phyloP scores from a whole-genome alignment of 2,329 filamentous ascomycete species.

The Leptographium lundbergii region DNA sequence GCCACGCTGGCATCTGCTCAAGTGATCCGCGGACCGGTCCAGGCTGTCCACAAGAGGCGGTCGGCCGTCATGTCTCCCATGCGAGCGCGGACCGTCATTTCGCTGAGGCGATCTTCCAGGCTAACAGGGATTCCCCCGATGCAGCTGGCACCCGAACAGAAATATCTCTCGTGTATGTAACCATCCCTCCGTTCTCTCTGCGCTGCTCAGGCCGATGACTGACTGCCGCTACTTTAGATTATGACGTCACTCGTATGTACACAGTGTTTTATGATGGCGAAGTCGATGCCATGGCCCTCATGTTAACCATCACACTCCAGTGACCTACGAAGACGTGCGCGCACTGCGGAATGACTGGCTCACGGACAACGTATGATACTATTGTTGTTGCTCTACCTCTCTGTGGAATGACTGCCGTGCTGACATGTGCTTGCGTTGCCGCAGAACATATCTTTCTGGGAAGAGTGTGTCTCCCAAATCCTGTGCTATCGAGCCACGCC shows the following conservation, averaged over 20 bases:
- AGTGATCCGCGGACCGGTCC: not conserved
- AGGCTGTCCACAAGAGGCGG: not conserved
- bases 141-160: slow-evolving; percentile 24
- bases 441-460: slow-evolving; percentile 93
- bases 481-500: not conserved
- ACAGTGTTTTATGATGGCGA: not conserved
- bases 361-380: slow-evolving; percentile 68
- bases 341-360: slow-evolving; percentile 88
- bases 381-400: not conserved
- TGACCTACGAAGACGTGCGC: slow-evolving; percentile 82
- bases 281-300: not conserved
- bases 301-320: slow-evolving; percentile 26
- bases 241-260: slow-evolving; percentile 19
- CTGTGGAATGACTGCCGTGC: not conserved
- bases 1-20: not conserved
- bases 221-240: slow-evolving; percentile 19
- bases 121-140: slow-evolving; percentile 10
- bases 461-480: slow-evolving; percentile 51
- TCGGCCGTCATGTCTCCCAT: not conserved
- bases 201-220: not conserved
- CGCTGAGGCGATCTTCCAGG: slow-evolving; percentile 4
- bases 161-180: slow-evolving; percentile 23
- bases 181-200: not conserved
- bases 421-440: not conserved
- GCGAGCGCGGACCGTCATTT: not conserved